phyloP scores from a whole-genome alignment of 2,329 filamentous ascomycete species.

The Hypoxylon sp. region DNA sequence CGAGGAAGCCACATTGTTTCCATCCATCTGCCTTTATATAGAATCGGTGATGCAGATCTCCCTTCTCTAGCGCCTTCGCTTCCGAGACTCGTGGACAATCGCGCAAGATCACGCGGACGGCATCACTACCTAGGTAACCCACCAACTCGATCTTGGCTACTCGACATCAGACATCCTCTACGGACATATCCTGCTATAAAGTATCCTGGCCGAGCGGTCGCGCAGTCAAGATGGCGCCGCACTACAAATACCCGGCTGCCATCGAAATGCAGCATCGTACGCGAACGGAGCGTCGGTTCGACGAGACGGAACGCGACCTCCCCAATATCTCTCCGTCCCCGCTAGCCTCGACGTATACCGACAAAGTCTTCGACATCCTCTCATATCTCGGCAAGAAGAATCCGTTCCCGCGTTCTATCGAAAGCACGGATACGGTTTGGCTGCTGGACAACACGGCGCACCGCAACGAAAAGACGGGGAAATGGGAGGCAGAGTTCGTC shows the following conservation, averaged over 20 bases:
- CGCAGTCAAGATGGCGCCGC: conserved; percentile 34
- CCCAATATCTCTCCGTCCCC: conserved; percentile 44
- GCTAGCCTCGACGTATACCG: conserved; percentile 31
- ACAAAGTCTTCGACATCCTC: conserved; percentile 51
- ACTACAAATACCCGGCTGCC: conserved; percentile 33
- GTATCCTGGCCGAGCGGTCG: background rate
- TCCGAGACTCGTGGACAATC: conserved; percentile 11
- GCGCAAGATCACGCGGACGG: conserved; percentile 30
- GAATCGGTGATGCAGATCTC: conserved; percentile 21
- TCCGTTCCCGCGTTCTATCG: conserved; percentile 66
- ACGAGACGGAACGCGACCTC: conserved; percentile 59
- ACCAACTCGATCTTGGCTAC: background rate
- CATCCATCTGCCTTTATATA: background rate
- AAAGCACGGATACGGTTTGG: conserved; percentile 79
- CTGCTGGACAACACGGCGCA: conserved; percentile 90
- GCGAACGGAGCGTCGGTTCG: conserved; percentile 57
- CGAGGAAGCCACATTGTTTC: conserved; percentile 3
- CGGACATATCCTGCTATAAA: conserved; percentile 19
- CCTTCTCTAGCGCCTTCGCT: background rate
- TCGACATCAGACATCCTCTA: background rate
- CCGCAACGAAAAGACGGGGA: conserved; percentile 55
- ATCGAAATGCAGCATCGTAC: conserved; percentile 60
- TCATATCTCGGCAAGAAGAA: conserved; percentile 62
- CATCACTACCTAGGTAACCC: conserved; percentile 21
- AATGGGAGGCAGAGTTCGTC: conserved; percentile 85